These are phyloP conservation scores for Trichosanthes cucumerina DNA, from an alignment of 306 rosid species.

Conservation along the genomic window DNA sequence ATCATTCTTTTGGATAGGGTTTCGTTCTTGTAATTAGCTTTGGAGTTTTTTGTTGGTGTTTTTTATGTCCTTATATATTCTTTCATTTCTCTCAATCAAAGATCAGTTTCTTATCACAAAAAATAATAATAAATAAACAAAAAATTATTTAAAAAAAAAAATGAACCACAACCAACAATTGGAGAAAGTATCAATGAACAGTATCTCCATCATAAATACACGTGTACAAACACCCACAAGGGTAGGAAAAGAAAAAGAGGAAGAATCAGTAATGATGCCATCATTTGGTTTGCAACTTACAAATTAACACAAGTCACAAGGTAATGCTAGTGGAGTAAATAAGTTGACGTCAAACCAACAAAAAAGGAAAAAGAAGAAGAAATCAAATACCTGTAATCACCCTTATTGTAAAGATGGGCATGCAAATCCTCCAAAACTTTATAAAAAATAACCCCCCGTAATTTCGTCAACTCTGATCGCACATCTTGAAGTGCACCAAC, in stretches of 20 bases:
- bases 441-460: constrained; percentile 81
- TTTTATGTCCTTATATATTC: too few relatives aligned
- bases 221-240: background rate
- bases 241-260: background rate
- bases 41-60: background rate
- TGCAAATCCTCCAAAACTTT: constrained; percentile 91
- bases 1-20: background rate
- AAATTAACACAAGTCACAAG: background rate
- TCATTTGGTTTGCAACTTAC: background rate
- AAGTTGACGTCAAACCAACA: background rate
- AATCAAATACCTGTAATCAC: constrained; percentile 75
- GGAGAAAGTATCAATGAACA: background rate
- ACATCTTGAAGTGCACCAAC: constrained; percentile 99
- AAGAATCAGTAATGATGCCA: background rate
- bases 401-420: constrained; percentile 89
- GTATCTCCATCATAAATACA: background rate
- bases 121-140: too few relatives aligned
- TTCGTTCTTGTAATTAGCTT: background rate
- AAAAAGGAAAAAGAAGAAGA: background rate
- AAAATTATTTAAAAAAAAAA: too few relatives aligned
- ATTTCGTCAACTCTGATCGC: constrained; percentile 84
- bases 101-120: too few relatives aligned
- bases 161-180: background rate
- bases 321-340: background rate
- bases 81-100: too few relatives aligned